These are phyloP conservation scores for Cercis canadensis DNA, from an alignment of 306 rosid species.

Conservation along the genomic window DNA sequence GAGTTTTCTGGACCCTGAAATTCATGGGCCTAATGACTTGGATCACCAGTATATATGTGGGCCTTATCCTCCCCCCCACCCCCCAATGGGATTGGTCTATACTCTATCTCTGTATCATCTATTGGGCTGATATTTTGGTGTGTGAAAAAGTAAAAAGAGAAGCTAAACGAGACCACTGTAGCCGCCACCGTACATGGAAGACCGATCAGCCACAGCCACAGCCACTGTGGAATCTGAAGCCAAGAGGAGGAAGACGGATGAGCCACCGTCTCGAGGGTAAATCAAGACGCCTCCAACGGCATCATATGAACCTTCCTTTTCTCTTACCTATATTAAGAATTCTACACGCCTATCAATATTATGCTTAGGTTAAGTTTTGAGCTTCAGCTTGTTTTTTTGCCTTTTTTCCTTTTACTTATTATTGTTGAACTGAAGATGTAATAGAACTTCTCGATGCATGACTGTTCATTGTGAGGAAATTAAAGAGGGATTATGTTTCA, in stretches of 20 bases:
- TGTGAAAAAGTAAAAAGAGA: neutral
- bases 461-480: too few relatives aligned
- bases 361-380: neutral
- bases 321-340: neutral
- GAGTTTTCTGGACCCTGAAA: neutral
- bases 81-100: too few relatives aligned
- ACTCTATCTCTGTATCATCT: neutral
- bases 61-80: too few relatives aligned
- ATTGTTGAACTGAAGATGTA: neutral
- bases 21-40: neutral
- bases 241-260: conserved; percentile 43
- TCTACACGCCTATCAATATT: neutral
- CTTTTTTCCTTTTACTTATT: too few relatives aligned
- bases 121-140: neutral
- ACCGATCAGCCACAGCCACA: too few relatives aligned
- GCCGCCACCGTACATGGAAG: neutral
- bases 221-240: conserved; percentile 37
- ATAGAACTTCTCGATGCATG: neutral
- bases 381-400: neutral
- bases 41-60: too few relatives aligned
- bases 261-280: conserved; percentile 43
- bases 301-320: neutral
- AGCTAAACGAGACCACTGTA: neutral
- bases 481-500: neutral
- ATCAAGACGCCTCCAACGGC: neutral